These are phyloP conservation scores for Viola pubescens DNA, from an alignment of 441 rosid genomes.

Conservation along the genomic window DNA sequence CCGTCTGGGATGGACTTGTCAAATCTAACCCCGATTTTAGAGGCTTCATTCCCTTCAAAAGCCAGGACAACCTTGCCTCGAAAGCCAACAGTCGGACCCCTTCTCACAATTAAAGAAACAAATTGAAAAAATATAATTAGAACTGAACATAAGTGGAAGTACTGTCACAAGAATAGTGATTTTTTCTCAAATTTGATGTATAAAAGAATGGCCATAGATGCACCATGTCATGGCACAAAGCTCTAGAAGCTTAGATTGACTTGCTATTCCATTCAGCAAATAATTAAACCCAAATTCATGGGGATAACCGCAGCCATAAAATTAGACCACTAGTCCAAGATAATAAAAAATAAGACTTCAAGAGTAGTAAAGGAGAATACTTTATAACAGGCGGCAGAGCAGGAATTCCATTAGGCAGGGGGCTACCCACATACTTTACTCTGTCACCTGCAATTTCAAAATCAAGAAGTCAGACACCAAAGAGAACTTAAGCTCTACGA, in stretches of 20 bases:
- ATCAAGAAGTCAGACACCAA: constrained; percentile 16
- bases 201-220: not conserved
- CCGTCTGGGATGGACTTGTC: constrained; percentile 85
- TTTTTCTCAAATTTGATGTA: not conserved
- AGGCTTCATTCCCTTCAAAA: constrained; percentile 82
- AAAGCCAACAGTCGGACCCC: constrained; percentile 78
- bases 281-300: not conserved
- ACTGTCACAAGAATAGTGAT: not conserved
- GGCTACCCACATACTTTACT: constrained; percentile 59
- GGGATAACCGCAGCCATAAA: not conserved
- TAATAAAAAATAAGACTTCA: not conserved
- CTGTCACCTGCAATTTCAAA: constrained; percentile 68
- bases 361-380: constrained; percentile 22
- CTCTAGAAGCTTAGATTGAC: too few relatives aligned
- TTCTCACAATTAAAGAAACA: constrained; percentile 17
- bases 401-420: constrained; percentile 43
- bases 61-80: constrained; percentile 93
- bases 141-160: too few relatives aligned
- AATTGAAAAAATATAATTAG: not conserved
- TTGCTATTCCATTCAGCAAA: too few relatives aligned
- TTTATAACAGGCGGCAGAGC: constrained; percentile 45
- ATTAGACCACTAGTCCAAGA: not conserved
- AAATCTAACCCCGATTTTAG: constrained; percentile 93
- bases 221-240: not conserved
- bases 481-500: not conserved